A percentile compares a stretch with the other conserved stretches of the same genome.
These are phyloP conservation scores for Coprinopsis cinerea DNA, from an alignment of 768 basidiomycete species.

Conservation along the genomic window DNA sequence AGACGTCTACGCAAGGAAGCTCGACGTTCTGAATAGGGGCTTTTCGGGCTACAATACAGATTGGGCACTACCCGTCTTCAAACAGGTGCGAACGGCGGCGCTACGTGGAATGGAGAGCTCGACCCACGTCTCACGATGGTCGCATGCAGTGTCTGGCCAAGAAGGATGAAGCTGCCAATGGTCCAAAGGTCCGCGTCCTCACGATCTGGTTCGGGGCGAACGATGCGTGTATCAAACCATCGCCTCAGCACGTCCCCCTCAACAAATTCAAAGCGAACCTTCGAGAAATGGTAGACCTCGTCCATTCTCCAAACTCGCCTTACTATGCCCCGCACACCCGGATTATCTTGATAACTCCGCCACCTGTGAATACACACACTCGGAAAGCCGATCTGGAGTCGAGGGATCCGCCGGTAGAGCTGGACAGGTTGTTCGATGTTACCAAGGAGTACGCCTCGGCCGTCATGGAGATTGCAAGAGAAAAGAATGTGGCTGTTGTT, in stretches of 20 bases:
- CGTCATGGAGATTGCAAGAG: conserved; percentile 53
- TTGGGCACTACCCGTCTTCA: conserved; percentile 77
- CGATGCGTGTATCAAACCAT: conserved; percentile 65
- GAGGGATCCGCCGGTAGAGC: conserved; percentile 41
- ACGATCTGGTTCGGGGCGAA: conserved; percentile 91
- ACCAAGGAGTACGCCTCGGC: conserved; percentile 69
- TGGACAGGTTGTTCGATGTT: conserved; percentile 57
- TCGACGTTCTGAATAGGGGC: conserved; percentile 87
- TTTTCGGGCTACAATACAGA: conserved; percentile 81
- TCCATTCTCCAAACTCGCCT: conserved; percentile 55
- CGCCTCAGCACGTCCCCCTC: conserved; percentile 73
- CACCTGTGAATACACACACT: conserved; percentile 68
- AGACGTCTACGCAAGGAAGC: conserved; percentile 75
- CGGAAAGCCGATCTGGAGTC: conserved; percentile 44
- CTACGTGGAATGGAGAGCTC: neutral
- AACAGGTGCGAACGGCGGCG: conserved; percentile 45
- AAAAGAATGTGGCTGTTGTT: conserved; percentile 52
- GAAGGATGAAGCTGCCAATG: conserved; percentile 31
- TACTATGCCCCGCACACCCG: conserved; percentile 67
- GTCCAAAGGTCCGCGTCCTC: conserved; percentile 64
- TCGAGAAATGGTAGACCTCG: conserved; percentile 50
- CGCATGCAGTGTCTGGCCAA: conserved; percentile 52
- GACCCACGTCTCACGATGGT: neutral
- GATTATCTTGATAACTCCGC: conserved; percentile 79
- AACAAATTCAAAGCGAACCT: conserved; percentile 61